A percentile compares a stretch with the other conserved stretches of the same genome.
These are phyloP conservation scores for Wickerhamomyces xylosicus DNA, from an alignment of 805 yeast genomes.

Conservation along the genomic window DNA sequence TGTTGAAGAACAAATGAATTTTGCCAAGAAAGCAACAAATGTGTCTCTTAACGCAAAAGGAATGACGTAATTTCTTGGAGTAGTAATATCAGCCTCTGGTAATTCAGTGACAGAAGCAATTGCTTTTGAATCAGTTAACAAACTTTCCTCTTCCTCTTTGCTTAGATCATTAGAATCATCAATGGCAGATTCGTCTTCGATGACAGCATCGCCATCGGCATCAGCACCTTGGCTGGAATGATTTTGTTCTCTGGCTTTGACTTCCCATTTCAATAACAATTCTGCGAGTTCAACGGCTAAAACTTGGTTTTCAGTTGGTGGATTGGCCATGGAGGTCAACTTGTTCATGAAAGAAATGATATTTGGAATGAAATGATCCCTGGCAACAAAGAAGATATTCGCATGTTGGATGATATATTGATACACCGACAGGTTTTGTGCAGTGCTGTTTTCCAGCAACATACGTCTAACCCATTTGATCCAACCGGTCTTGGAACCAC, in stretches of 20 bases:
- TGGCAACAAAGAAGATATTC: constrained; percentile 70
- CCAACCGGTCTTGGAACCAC: constrained; percentile 53
- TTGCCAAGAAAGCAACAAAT: constrained; percentile 76
- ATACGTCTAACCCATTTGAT: constrained; percentile 92
- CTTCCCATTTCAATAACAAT: constrained; percentile 79
- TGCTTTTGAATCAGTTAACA: constrained; percentile 5
- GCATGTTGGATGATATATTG: constrained; percentile 84
- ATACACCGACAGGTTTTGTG: constrained; percentile 79
- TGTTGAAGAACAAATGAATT: constrained; percentile 80
- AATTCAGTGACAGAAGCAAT: constrained; percentile 12
- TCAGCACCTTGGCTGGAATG: constrained; percentile 5
- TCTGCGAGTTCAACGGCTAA: constrained; percentile 88
- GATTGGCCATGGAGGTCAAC: constrained; percentile 65
- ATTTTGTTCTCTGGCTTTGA: constrained; percentile 26
- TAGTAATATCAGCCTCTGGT: constrained; percentile 27
- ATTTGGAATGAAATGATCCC: constrained; percentile 84
- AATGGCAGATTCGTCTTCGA: constrained; percentile 4
- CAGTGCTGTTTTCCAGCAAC: constrained; percentile 78
- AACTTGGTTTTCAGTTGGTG: constrained; percentile 71
- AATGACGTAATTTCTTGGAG: constrained; percentile 42
- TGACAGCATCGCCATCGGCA: background rate
- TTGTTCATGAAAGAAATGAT: constrained; percentile 91
- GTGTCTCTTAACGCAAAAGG: constrained; percentile 82
- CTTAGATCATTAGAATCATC: constrained; percentile 23
- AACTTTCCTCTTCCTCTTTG: constrained; percentile 19